A percentile compares a stretch with the other conserved stretches of the same genome.
phyloP scores from a whole-genome alignment of 176 grass and related monocot species.

The Otatea glauca region DNA sequence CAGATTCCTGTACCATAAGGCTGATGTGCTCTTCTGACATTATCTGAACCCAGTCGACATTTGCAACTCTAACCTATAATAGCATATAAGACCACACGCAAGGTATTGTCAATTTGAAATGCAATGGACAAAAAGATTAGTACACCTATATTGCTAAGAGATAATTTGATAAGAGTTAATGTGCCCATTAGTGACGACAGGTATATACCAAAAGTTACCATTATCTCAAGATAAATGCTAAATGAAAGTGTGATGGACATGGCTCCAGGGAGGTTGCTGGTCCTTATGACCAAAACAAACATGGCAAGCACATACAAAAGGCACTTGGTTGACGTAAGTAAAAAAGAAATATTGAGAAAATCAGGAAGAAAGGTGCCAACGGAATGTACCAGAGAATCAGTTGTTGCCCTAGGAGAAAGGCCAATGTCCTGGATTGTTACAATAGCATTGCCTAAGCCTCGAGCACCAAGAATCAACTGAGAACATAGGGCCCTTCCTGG shows the following conservation, averaged over 20 bases:
- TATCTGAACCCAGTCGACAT: slow-evolving; percentile 94
- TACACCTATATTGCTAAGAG: slow-evolving; percentile 15
- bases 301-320: slow-evolving; percentile 28
- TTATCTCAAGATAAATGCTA: slow-evolving; percentile 38
- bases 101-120: slow-evolving; percentile 13
- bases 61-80: slow-evolving; percentile 83
- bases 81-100: slow-evolving; percentile 11
- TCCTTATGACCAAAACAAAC: slow-evolving; percentile 28
- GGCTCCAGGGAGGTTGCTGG: background rate
- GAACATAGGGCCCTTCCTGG: slow-evolving; percentile 72
- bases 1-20: slow-evolving; percentile 71
- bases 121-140: background rate
- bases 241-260: slow-evolving; percentile 7
- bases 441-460: slow-evolving; percentile 69
- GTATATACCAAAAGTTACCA: slow-evolving; percentile 16
- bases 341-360: slow-evolving; percentile 33
- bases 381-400: slow-evolving; percentile 69
- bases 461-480: slow-evolving; percentile 76
- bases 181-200: background rate
- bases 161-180: slow-evolving; percentile 13
- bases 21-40: slow-evolving; percentile 74
- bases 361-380: slow-evolving; percentile 1
- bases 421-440: slow-evolving; percentile 85
- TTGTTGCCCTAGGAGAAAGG: slow-evolving; percentile 73
- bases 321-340: slow-evolving; percentile 28